Evolutionary conservation across 2,329 filamentous ascomycete species (phyloP), one percentile per base, ranked within the genome.

Genomic region (Fusarium tupiense): DNA sequence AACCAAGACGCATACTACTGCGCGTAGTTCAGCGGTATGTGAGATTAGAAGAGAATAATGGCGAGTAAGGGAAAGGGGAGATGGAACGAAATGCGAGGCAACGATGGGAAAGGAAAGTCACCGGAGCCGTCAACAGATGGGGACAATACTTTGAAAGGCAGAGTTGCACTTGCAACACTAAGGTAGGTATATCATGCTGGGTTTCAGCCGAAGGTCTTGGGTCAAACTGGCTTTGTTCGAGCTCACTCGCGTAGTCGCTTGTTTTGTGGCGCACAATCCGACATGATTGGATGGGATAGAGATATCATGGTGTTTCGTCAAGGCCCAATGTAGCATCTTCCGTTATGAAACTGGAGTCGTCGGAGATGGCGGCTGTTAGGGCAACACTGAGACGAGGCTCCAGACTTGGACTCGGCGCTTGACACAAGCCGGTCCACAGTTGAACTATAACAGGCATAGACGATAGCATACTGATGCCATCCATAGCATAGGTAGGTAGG

Each of bases 271-370:
- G 61, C 60, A 40, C 63, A 38, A 57, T 41, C 37, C n/a, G 33
- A 59, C 64, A 38, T 77, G 76, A 79, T 78, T 79, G 77, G 77
- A 43, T 52, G n/a, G 8, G 56, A 41, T 49, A 31, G 35, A 59
- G 61, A 63, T 58, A 63, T 67, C 67, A 67, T 64, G 64, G 64
- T 67, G 71, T 66, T 67, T 66, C 66, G 74, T 64, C 62, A 57
- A 68, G 64, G 46, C 46, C 73, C 57, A 67, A 61, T 64, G 74
- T 78, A 66, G 68, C 69, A 73, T 72, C 66, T 86, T 84, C 86
- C 83, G 83, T 77, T 71, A 73, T 85, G 86, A 87, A 86, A 87
- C 85, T 77, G 76, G 79, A 82, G 77, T 78, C 78, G 85, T 87
- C 82, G 82, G 83, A 86, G 76, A 67, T 57, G 49, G 60, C 69